Evolutionary conservation across 345 rosid genomes (phyloP), one percentile per base, ranked within the genome.

Genomic region (Hibiscus syriacus): DNA sequence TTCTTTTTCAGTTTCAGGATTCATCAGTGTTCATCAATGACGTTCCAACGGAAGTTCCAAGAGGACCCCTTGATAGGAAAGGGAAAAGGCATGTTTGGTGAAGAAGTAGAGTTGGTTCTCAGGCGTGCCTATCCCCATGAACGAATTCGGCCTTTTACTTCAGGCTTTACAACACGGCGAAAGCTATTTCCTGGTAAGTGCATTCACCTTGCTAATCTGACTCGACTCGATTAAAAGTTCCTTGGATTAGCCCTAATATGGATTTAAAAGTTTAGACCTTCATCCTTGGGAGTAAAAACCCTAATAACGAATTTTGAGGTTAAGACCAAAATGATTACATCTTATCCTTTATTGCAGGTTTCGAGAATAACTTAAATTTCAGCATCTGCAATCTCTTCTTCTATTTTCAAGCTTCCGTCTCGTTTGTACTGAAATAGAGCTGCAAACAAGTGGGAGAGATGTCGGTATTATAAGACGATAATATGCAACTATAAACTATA

Each of bases 101-200:
- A 86, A 77, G 96, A 86, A 79, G 72, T 82, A 36, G 38, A 83
- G 36, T 71, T 94, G 82, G 82, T 94, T 48, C 54, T 85, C 97
- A 25, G 99, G 99, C 4, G 68, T 88, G 48, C 87, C 86, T 10
- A 55, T 94, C 25, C 98, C 98, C 22, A 68, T 73, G 6, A 87
- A 91, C 75, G 96, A 87, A 67, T 91, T 75, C 76, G 98, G 99
- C 32, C 79, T 80, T 53, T 66, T 82, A 74, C 78, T 89, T 80
- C 95, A 89, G 57, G 78, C 74, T 79, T 85, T 94, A 82, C 90
- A 87, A 59, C 93, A 85, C 65, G 98, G 99, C 38, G 96, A 94
- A 79, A 83, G 92, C 83, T 94, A 94, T 79, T 94, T 89, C 80
- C 91, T 91, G 91, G 99, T 94, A 87, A 84, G 63, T 36, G 6